phyloP scores from a whole-genome alignment of 1,284 basidiomycete species.

The Xanthoconium separans region DNA sequence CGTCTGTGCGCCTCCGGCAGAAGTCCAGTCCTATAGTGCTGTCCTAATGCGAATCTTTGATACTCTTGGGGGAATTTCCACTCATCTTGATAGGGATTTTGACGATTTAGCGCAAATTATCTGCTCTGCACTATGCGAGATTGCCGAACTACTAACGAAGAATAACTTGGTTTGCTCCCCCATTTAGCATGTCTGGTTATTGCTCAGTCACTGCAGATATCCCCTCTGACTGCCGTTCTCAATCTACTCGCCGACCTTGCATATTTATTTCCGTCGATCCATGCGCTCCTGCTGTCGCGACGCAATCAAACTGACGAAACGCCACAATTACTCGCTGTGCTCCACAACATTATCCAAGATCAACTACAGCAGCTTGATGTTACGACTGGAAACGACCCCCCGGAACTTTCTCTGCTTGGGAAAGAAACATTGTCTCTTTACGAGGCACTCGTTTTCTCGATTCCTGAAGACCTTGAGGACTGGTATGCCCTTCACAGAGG shows the following conservation, averaged over 20 bases:
- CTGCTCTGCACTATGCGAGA: conserved; percentile 38
- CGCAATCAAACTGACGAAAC: conserved; percentile 19
- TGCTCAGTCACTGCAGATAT: conserved; percentile 37
- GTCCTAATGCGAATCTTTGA: conserved; percentile 48
- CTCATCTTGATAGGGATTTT: conserved; percentile 36
- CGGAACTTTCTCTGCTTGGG: conserved; percentile 35
- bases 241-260: conserved; percentile 49
- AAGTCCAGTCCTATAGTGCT: conserved; percentile 38
- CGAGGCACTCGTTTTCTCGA: conserved; percentile 52
- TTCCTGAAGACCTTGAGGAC: conserved; percentile 41
- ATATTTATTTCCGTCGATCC: conserved; percentile 51
- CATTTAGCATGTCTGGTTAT: conserved; percentile 2
- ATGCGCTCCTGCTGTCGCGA: conserved; percentile 38
- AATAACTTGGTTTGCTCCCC: conserved; percentile 41
- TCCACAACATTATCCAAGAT: conserved; percentile 43
- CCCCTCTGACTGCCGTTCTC: conserved; percentile 49
- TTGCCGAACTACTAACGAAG: conserved; percentile 37
- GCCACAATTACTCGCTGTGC: conserved; percentile 38
- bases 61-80: conserved; percentile 43
- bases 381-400: conserved; percentile 20
- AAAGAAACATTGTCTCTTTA: conserved; percentile 47
- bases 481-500: conserved; percentile 34
- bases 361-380: conserved; percentile 36
- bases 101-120: conserved; percentile 29
- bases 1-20: conserved; percentile 38